Percentiles rank a stretch among this genome's conserved stretches.
Evolutionary conservation across 306 rosid species (phyloP).

Genomic region (Corylus americana): DNA sequence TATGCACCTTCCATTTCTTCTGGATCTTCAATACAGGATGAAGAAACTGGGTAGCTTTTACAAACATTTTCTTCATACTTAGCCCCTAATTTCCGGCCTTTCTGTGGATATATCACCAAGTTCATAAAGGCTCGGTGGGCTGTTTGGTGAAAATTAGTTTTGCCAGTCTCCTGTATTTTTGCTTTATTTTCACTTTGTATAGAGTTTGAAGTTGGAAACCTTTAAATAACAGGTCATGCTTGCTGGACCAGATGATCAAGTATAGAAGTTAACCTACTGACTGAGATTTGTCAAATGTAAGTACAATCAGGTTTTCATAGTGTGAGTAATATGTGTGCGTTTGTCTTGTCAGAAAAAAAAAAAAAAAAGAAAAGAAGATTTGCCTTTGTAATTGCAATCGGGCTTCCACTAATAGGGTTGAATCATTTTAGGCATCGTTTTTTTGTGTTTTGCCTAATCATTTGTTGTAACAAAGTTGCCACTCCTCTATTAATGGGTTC

Average conservation of each 20-base stretch:
- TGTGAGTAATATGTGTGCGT: conserved; percentile 57
- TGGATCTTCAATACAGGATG: neutral
- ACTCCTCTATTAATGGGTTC: conserved; percentile 54
- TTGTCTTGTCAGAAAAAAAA: conserved; percentile 33
- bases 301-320: conserved; percentile 45
- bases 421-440: conserved; percentile 87
- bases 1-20: neutral
- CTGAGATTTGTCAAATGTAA: conserved; percentile 41
- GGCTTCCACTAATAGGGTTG: conserved; percentile 72
- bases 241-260: conserved; percentile 92
- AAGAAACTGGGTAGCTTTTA: neutral
- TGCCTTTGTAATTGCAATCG: conserved; percentile 46
- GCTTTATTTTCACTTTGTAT: neutral
- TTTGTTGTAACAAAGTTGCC: conserved; percentile 49
- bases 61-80: neutral
- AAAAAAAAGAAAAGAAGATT: neutral
- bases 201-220: conserved; percentile 1
- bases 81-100: neutral
- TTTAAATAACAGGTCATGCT: conserved; percentile 71
- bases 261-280: conserved; percentile 58
- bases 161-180: conserved; percentile 5
- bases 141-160: neutral
- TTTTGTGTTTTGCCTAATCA: conserved; percentile 74
- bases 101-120: neutral
- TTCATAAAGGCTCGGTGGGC: neutral